A percentile compares a stretch with the other conserved stretches of the same genome.
phyloP scores from a whole-genome alignment of 2,329 filamentous ascomycete genomes.

The Paecilomyces fulvus region DNA sequence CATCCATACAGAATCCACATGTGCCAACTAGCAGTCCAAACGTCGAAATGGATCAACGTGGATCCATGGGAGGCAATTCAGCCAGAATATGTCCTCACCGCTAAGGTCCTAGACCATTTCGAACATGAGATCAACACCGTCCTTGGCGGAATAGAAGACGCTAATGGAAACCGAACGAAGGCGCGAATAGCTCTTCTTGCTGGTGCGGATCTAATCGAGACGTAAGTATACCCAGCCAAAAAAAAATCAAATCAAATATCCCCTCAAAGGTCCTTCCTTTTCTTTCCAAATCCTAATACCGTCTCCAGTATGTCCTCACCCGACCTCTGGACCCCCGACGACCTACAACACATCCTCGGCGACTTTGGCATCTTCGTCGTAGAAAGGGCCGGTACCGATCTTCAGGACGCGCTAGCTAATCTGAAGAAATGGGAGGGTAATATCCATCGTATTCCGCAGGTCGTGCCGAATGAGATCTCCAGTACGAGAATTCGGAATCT shows the following conservation, averaged over 20 bases:
- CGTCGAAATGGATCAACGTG: conserved; percentile 65
- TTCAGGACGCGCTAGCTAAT: conserved; percentile 65
- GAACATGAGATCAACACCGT: conserved; percentile 71
- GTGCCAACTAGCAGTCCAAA: conserved; percentile 68
- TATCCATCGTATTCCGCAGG: conserved; percentile 68
- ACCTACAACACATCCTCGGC: conserved; percentile 72
- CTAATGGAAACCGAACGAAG: conserved; percentile 52
- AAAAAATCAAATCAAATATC: background rate
- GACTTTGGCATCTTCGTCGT: conserved; percentile 67
- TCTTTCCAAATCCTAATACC: background rate
- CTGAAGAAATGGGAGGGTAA: conserved; percentile 68
- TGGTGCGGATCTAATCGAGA: conserved; percentile 60
- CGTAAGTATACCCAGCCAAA: conserved; percentile 12
- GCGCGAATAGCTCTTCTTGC: conserved; percentile 67
- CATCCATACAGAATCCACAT: conserved; percentile 54
- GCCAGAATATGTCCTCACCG: conserved; percentile 69
- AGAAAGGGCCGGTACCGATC: conserved; percentile 69
- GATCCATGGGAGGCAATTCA: conserved; percentile 72
- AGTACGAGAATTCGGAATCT: conserved; percentile 66
- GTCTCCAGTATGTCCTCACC: conserved; percentile 43
- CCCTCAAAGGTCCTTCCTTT: background rate
- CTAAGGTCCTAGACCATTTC: conserved; percentile 74
- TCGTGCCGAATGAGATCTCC: conserved; percentile 69
- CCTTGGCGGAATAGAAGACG: conserved; percentile 57
- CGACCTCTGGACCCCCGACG: conserved; percentile 61